phyloP scores from a whole-genome alignment of 2,329 filamentous ascomycete species.

The Cordyceps cateniannulata region DNA sequence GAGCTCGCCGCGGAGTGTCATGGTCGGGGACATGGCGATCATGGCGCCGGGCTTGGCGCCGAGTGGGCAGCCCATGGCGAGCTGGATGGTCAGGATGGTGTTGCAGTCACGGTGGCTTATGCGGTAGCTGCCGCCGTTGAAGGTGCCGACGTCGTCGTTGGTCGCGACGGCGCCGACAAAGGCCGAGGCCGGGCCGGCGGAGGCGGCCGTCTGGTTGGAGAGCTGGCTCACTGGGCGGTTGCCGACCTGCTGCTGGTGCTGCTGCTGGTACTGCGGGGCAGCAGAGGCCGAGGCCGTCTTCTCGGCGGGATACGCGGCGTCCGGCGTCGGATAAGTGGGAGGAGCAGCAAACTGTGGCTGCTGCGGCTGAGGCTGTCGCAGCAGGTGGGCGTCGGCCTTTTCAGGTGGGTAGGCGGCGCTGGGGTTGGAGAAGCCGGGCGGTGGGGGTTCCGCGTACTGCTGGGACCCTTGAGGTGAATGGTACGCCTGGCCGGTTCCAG shows the following conservation, averaged over 20 bases:
- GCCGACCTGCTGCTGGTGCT: conserved; percentile 16
- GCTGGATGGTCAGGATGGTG: conserved; percentile 78
- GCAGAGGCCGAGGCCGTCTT: conserved; percentile 17
- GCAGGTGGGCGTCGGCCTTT: conserved; percentile 15
- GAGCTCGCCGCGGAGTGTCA: conserved; percentile 74
- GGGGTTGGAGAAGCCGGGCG: conserved; percentile 12
- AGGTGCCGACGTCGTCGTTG: conserved; percentile 85
- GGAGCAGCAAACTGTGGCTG: conserved; percentile 21
- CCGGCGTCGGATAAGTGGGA: conserved; percentile 12
- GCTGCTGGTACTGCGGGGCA: conserved; percentile 13
- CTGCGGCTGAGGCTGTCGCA: conserved; percentile 22
- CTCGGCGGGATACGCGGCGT: conserved; percentile 23
- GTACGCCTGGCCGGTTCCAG: conserved; percentile 6
- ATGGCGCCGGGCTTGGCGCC: conserved; percentile 77
- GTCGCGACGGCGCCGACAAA: conserved; percentile 58
- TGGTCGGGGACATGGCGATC: conserved; percentile 89
- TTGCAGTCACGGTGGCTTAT: conserved; percentile 91
- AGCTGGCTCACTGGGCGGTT: conserved; percentile 26
- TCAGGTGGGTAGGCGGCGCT: conserved; percentile 15
- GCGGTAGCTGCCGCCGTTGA: conserved; percentile 91
- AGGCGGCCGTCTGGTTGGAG: conserved; percentile 19
- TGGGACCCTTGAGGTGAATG: conserved; percentile 2
- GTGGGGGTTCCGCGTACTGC: conserved; percentile 1
- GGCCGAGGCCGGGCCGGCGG: conserved; percentile 37
- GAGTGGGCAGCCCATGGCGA: conserved; percentile 83